Percentiles rank a stretch among this genome's conserved stretches.
phyloP scores from a whole-genome alignment of 257 asterid species.

The Lycium ferocissimum region DNA sequence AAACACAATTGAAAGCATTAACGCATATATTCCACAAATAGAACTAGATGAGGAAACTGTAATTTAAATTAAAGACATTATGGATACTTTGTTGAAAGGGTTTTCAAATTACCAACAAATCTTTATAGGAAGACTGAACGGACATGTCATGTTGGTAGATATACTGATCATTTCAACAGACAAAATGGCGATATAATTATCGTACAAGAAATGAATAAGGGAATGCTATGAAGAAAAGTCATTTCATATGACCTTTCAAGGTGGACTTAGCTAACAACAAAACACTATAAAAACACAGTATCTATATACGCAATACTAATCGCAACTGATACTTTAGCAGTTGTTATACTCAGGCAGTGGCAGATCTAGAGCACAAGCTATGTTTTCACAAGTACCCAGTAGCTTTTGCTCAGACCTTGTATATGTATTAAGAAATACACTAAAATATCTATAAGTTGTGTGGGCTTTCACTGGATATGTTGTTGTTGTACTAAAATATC shows the following conservation, averaged over 20 bases:
- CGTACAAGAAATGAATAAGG: neutral
- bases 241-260: neutral
- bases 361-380: neutral
- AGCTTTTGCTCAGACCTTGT: neutral
- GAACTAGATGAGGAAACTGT: neutral
- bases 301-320: neutral
- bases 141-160: neutral
- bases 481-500: too few relatives aligned
- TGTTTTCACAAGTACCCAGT: neutral
- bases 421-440: neutral
- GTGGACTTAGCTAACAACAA: neutral
- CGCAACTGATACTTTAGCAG: neutral
- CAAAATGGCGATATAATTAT: neutral
- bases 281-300: neutral
- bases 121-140: neutral
- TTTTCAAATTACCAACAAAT: neutral
- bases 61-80: neutral
- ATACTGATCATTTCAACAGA: neutral
- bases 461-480: too few relatives aligned
- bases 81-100: neutral
- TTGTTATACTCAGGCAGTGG: neutral
- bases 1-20: neutral
- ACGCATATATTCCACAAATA: neutral
- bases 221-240: neutral
- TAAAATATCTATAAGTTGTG: neutral